Evolutionary conservation across 2,329 filamentous ascomycete species (phyloP).

Genomic region (Phaeoacremonium minimum): DNA sequence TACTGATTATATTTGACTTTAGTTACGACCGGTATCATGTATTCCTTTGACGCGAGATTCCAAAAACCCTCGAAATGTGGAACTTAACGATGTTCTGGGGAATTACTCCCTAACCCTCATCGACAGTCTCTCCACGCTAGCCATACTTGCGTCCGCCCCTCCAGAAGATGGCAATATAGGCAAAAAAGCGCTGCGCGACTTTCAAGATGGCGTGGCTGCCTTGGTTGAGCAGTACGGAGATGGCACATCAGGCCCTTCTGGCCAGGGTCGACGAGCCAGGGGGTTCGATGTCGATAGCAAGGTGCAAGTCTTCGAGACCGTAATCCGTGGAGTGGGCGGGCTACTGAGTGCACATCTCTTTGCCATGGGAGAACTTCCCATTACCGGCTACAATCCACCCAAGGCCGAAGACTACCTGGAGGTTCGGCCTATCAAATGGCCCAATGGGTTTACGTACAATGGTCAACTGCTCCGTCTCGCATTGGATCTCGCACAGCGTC

Average conservation of each 20-base stretch:
- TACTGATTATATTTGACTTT: conserved; percentile 6
- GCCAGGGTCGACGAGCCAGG: conserved; percentile 66
- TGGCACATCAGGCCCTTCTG: conserved; percentile 63
- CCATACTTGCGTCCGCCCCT: conserved; percentile 79
- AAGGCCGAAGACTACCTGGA: conserved; percentile 36
- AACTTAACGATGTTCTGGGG: conserved; percentile 90
- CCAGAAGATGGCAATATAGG: conserved; percentile 47
- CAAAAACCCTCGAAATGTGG: conserved; percentile 73
- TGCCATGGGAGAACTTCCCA: conserved; percentile 84
- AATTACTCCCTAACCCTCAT: conserved; percentile 97
- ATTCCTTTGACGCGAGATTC: conserved; percentile 78
- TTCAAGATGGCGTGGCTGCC: conserved; percentile 73
- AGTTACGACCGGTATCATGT: conserved; percentile 84
- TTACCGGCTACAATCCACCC: conserved; percentile 66
- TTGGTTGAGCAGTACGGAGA: conserved; percentile 85
- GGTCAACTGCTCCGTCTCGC: conserved; percentile 89
- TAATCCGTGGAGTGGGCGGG: conserved; percentile 88
- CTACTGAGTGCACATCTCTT: conserved; percentile 91
- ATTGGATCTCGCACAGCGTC: conserved; percentile 73
- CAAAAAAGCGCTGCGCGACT: conserved; percentile 63
- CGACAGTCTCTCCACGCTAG: conserved; percentile 90
- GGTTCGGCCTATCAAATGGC: conserved; percentile 61
- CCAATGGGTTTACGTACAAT: conserved; percentile 75
- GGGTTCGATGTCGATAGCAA: conserved; percentile 97
- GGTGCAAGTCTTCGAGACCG: conserved; percentile 97